Percentiles rank a stretch among this genome's conserved stretches.
These are phyloP conservation scores for Corchorus capsularis DNA, from an alignment of 345 rosid genomes.

Conservation along the genomic window DNA sequence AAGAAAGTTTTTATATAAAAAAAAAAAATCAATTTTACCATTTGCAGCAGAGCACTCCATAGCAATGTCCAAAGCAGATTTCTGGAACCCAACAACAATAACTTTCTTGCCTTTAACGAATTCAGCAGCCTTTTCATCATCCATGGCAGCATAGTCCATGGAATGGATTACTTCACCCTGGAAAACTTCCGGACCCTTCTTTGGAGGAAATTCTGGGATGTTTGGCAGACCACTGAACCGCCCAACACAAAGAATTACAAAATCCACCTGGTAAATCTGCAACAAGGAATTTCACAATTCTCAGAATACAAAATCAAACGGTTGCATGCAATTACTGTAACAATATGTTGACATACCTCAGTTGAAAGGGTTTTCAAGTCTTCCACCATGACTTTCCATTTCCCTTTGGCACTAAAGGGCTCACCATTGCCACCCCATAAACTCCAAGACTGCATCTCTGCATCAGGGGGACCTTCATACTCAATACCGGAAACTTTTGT, in stretches of 20 bases:
- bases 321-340: too few relatives aligned
- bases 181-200: slow-evolving; percentile 17
- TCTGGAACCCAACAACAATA: slow-evolving; percentile 16
- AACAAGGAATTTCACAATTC: neutral
- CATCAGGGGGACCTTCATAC: slow-evolving; percentile 19
- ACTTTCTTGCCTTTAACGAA: slow-evolving; percentile 17
- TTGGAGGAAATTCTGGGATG: slow-evolving; percentile 17
- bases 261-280: slow-evolving; percentile 12
- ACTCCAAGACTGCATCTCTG: slow-evolving; percentile 33
- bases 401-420: slow-evolving; percentile 25
- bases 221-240: slow-evolving; percentile 21
- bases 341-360: slow-evolving; percentile 11
- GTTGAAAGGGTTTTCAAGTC: slow-evolving; percentile 4
- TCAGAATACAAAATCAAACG: neutral
- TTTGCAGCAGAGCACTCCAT: slow-evolving; percentile 11
- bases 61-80: slow-evolving; percentile 24
- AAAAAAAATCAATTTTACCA: too few relatives aligned
- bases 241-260: slow-evolving; percentile 23
- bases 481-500: slow-evolving; percentile 25
- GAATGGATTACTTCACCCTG: slow-evolving; percentile 19
- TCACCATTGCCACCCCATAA: slow-evolving; percentile 33
- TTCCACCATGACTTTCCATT: slow-evolving; percentile 26
- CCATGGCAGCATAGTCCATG: slow-evolving; percentile 21
- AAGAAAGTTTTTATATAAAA: neutral
- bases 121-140: slow-evolving; percentile 13